A percentile compares a stretch with the other conserved stretches of the same genome.
Conservation (phyloP, 257 asterid species). For the Solanum gandarillasii region DNA sequence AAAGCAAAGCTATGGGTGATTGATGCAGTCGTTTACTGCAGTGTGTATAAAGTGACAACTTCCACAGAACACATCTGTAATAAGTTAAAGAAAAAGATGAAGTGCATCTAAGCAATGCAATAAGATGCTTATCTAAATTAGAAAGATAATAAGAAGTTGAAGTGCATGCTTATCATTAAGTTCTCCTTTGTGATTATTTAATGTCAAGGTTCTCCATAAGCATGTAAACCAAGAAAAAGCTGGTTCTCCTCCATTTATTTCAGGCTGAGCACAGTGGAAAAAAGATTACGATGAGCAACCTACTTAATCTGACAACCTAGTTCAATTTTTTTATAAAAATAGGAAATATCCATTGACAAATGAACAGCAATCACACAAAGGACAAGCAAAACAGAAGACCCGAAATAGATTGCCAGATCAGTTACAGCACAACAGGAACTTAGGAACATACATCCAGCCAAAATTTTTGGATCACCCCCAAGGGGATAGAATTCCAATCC, state of each 20-base stretch:
- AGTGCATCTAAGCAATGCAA: background rate
- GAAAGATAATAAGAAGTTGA: background rate
- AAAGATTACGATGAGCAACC: background rate
- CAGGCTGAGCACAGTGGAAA: background rate
- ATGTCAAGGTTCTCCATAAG: background rate
- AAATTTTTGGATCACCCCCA: slow-evolving; percentile 23
- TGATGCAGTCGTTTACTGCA: background rate
- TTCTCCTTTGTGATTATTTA: background rate
- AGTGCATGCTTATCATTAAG: background rate
- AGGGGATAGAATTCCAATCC: slow-evolving; percentile 24
- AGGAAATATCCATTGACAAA: background rate
- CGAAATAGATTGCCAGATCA: background rate
- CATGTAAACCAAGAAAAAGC: background rate
- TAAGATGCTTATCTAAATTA: background rate
- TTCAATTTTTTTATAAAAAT: background rate
- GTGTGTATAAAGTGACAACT: background rate
- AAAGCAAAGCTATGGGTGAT: background rate
- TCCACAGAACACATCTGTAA: background rate
- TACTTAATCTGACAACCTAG: background rate
- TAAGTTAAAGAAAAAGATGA: background rate
- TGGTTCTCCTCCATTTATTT: background rate
- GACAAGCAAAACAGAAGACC: background rate
- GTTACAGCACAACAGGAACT: background rate
- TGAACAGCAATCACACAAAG: background rate
- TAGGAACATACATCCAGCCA: slow-evolving; percentile 55